Evolutionary conservation across 805 yeast genomes (phyloP).

Genomic region (Wickerhamomyces kurtzmanii): DNA sequence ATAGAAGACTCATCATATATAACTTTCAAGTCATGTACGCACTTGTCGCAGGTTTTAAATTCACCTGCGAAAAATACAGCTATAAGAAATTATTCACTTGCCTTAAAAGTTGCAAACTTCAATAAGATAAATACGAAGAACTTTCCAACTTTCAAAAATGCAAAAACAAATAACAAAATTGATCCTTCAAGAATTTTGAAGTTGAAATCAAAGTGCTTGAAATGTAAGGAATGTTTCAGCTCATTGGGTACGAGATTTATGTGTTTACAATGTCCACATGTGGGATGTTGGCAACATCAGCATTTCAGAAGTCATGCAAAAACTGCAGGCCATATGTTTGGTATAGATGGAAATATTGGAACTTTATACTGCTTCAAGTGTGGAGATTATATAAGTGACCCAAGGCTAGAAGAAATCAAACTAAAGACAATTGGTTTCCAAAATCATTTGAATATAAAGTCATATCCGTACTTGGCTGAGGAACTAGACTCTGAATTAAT

Average conservation of each 20-base stretch:
- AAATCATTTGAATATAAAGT: too few relatives aligned
- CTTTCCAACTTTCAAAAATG: conserved; percentile 4
- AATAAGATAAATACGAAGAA: conserved; percentile 2
- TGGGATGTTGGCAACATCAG: conserved; percentile 51
- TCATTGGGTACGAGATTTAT: conserved; percentile 32
- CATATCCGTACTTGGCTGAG: too few relatives aligned
- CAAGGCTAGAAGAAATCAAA: conserved; percentile 43
- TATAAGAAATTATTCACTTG: conserved; percentile 15
- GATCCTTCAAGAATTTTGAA: conserved; percentile 27
- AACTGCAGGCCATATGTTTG: conserved; percentile 41
- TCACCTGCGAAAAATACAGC: conserved; percentile 17
- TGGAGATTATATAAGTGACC: conserved; percentile 58
- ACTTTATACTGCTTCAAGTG: conserved; percentile 75
- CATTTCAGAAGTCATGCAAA: conserved; percentile 41
- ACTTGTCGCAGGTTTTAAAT: conserved; percentile 14
- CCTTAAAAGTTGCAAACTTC: conserved; percentile 12
- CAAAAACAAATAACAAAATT: conserved; percentile 10
- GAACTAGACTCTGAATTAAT: too few relatives aligned
- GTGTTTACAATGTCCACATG: conserved; percentile 72
- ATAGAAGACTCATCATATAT: too few relatives aligned
- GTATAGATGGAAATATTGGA: conserved; percentile 61
- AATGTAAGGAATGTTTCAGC: conserved; percentile 40
- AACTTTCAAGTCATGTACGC: conserved; percentile 14
- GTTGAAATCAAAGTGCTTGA: conserved; percentile 32
- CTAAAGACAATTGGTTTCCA: too few relatives aligned